Evolutionary conservation across 306 rosid species (phyloP).

Genomic region (Alnus glutinosa): DNA sequence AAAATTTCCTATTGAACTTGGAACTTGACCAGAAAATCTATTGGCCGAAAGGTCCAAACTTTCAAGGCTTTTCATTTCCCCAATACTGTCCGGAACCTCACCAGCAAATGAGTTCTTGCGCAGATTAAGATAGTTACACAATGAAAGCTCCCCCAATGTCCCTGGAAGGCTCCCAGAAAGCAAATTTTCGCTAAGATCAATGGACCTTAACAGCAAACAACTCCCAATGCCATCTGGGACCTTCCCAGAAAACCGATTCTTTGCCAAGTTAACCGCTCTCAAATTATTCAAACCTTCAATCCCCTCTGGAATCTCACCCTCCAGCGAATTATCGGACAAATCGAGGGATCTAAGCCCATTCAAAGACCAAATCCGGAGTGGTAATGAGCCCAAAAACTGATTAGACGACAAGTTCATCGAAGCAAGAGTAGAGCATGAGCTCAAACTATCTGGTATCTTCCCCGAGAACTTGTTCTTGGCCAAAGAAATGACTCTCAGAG

Average conservation of each 20-base stretch:
- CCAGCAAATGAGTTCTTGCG: slow-evolving; percentile 65
- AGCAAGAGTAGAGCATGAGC: slow-evolving; percentile 72
- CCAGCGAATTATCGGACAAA: slow-evolving; percentile 70
- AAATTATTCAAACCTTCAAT: slow-evolving; percentile 62
- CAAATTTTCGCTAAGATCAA: slow-evolving; percentile 81
- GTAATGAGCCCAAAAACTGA: slow-evolving; percentile 71
- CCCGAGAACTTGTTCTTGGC: slow-evolving; percentile 74
- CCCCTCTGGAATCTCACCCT: slow-evolving; percentile 64
- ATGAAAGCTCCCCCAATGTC: slow-evolving; percentile 57
- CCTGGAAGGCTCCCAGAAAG: slow-evolving; percentile 66
- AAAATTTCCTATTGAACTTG: slow-evolving; percentile 66
- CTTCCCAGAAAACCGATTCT: slow-evolving; percentile 65
- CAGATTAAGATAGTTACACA: slow-evolving; percentile 64
- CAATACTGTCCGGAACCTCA: slow-evolving; percentile 77
- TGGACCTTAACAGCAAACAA: slow-evolving; percentile 79
- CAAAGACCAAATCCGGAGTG: slow-evolving; percentile 70
- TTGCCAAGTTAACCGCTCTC: slow-evolving; percentile 61
- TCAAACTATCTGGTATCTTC: slow-evolving; percentile 61
- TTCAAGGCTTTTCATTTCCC: slow-evolving; percentile 73
- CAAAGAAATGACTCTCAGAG: slow-evolving; percentile 68
- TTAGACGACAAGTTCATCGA: slow-evolving; percentile 60
- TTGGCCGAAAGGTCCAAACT: slow-evolving; percentile 72
- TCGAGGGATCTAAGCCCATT: slow-evolving; percentile 79
- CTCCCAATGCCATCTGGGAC: slow-evolving; percentile 81
- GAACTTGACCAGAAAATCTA: slow-evolving; percentile 70